Conservation (phyloP, 441 rosid genomes). For the Syzygium syzygioides region DNA sequence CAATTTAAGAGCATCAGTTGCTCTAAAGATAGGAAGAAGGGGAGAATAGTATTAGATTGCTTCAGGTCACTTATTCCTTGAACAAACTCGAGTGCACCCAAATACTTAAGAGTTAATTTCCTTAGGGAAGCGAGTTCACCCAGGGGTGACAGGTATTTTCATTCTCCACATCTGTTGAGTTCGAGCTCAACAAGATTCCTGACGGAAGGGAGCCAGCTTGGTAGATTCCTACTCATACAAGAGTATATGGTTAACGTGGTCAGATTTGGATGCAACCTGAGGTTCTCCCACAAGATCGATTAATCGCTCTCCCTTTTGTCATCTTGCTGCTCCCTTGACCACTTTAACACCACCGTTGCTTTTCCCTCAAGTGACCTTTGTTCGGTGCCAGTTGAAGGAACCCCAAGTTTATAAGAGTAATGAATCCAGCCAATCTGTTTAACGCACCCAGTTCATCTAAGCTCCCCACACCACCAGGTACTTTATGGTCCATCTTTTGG, state of each 20-base stretch:
- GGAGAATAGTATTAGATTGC: background rate
- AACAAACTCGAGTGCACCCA: background rate
- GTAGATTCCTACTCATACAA: too few relatives aligned
- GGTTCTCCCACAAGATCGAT: too few relatives aligned
- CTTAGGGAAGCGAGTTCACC: too few relatives aligned
- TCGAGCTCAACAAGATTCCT: too few relatives aligned
- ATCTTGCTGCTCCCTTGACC: fast-evolving
- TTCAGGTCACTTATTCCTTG: background rate
- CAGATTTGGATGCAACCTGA: too few relatives aligned
- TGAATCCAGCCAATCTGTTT: background rate
- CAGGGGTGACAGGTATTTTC: too few relatives aligned
- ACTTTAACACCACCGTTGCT: background rate
- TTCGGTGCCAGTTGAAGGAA: background rate
- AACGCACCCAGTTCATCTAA: background rate
- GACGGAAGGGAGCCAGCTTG: too few relatives aligned
- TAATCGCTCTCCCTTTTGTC: too few relatives aligned
- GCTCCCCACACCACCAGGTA: background rate
- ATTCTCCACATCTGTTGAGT: too few relatives aligned
- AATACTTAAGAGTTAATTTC: too few relatives aligned
- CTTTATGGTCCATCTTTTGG: background rate
- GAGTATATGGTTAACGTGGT: too few relatives aligned
- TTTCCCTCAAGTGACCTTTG: background rate
- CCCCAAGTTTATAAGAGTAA: background rate
- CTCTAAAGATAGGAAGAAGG: background rate
- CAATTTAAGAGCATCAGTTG: fast-evolving